phyloP scores from a whole-genome alignment of 1,284 basidiomycete genomes.

The Sporisorium iseilematis-ciliati region DNA sequence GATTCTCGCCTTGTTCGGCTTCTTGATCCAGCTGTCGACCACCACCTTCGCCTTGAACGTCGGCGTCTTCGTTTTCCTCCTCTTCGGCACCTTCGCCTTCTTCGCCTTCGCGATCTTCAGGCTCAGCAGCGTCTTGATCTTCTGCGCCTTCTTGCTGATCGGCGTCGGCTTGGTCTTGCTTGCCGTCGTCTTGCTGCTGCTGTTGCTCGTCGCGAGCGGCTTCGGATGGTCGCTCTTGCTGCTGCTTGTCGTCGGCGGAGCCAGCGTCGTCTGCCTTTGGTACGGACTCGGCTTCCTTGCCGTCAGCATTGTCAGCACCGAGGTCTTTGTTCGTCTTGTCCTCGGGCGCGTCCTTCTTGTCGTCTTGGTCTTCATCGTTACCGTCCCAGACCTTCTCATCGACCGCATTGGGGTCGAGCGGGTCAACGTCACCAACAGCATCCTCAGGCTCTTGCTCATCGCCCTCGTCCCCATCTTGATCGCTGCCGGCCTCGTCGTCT shows the following conservation, averaged over 20 bases:
- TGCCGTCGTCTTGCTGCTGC: slow-evolving; percentile 49
- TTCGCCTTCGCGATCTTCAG: slow-evolving; percentile 59
- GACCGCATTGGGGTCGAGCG: slow-evolving; percentile 84
- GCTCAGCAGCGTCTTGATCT: slow-evolving; percentile 40
- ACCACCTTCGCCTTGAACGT: slow-evolving; percentile 70
- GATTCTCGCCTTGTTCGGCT: slow-evolving; percentile 67
- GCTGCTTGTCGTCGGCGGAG: slow-evolving; percentile 61
- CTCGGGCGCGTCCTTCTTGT: slow-evolving; percentile 66
- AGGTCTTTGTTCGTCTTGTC: slow-evolving; percentile 70
- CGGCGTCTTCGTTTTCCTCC: slow-evolving; percentile 67
- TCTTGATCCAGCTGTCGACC: slow-evolving; percentile 68
- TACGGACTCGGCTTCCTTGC: slow-evolving; percentile 43
- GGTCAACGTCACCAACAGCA: slow-evolving; percentile 85
- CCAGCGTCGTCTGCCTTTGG: slow-evolving; percentile 43
- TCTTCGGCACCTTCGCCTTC: slow-evolving; percentile 59
- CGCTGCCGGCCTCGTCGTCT: slow-evolving; percentile 74
- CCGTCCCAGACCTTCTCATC: slow-evolving; percentile 99
- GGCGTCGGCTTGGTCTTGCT: slow-evolving; percentile 24
- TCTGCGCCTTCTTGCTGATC: slow-evolving; percentile 23
- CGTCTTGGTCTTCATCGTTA: slow-evolving; percentile 77
- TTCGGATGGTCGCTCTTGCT: slow-evolving; percentile 71
- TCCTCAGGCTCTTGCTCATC: slow-evolving; percentile 80
- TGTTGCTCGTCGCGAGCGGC: slow-evolving; percentile 72
- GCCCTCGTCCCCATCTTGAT: slow-evolving; percentile 71
- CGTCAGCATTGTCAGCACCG: slow-evolving; percentile 69